Evolutionary conservation across 805 yeast genomes (phyloP).

Genomic region (Hanseniaspora lindneri): DNA sequence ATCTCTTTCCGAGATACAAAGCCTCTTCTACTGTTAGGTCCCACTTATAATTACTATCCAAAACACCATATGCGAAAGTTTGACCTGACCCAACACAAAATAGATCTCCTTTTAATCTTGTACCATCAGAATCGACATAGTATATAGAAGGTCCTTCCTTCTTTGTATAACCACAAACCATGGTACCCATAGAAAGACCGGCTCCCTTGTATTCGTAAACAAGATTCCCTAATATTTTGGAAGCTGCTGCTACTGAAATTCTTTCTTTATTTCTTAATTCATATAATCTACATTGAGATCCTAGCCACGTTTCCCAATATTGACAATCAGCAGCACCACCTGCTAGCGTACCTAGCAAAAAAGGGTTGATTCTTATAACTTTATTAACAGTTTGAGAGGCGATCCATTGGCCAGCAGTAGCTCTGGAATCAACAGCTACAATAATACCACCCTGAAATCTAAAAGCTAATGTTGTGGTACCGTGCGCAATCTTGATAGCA

Average conservation of each 20-base stretch:
- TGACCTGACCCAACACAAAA: conserved; percentile 99
- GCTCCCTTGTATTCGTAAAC: conserved; percentile 91
- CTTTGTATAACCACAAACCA: conserved; percentile 94
- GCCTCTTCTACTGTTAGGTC: conserved; percentile 90
- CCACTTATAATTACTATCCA: conserved; percentile 87
- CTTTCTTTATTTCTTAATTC: conserved; percentile 91
- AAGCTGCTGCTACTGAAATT: conserved; percentile 92
- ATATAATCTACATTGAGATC: conserved; percentile 88
- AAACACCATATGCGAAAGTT: conserved; percentile 96
- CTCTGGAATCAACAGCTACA: conserved; percentile 96
- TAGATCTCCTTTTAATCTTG: conserved; percentile 84
- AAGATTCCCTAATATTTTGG: conserved; percentile 80
- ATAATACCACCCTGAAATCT: conserved; percentile 89
- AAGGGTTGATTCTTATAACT: conserved; percentile 92
- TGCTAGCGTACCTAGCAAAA: conserved; percentile 93
- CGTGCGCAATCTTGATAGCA: conserved; percentile 92
- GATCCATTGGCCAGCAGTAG: conserved; percentile 95
- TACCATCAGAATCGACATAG: conserved; percentile 95
- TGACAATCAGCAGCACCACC: conserved; percentile 99
- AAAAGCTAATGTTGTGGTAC: conserved; percentile 96
- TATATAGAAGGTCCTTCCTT: conserved; percentile 92
- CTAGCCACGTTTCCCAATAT: conserved; percentile 98
- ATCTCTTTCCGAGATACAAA: conserved; percentile 82
- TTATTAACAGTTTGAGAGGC: conserved; percentile 97
- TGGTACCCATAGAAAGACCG: conserved; percentile 98